Evolutionary conservation across 495 filamentous ascomycete genomes (phyloP).

Genomic region (Copromyces sp.): DNA sequence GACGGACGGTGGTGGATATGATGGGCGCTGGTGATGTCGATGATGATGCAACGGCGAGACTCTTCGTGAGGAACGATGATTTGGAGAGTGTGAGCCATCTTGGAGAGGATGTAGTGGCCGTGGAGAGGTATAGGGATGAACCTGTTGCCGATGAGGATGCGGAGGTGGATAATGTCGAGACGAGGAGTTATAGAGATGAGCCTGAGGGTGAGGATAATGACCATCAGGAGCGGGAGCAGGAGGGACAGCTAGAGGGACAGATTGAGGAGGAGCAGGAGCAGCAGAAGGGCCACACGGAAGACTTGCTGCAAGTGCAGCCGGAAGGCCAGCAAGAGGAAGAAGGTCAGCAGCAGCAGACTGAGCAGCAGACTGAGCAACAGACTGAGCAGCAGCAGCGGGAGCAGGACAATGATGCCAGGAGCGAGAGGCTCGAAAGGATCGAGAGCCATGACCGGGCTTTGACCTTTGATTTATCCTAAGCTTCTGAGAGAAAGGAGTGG

Average conservation of each 20-base stretch:
- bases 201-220: background rate
- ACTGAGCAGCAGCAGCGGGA: background rate
- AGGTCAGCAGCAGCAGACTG: background rate
- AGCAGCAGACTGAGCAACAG: background rate
- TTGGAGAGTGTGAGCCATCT: conserved; percentile 2
- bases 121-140: conserved; percentile 13
- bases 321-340: background rate
- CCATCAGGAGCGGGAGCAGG: background rate
- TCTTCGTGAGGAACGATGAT: conserved; percentile 22
- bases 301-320: background rate
- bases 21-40: conserved; percentile 20
- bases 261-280: background rate
- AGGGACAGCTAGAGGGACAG: background rate
- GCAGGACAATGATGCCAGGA: background rate
- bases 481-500: background rate
- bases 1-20: conserved; percentile 9
- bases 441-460: background rate
- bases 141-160: conserved; percentile 2
- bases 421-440: background rate
- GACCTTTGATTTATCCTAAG: background rate
- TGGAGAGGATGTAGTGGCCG: background rate
- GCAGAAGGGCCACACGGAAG: background rate
- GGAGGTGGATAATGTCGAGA: background rate
- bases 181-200: background rate
- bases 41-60: conserved; percentile 9